Base-by-base conservation (phyloP, 441 rosid genomes). In the Rhodomyrtus psidioides region DNA sequence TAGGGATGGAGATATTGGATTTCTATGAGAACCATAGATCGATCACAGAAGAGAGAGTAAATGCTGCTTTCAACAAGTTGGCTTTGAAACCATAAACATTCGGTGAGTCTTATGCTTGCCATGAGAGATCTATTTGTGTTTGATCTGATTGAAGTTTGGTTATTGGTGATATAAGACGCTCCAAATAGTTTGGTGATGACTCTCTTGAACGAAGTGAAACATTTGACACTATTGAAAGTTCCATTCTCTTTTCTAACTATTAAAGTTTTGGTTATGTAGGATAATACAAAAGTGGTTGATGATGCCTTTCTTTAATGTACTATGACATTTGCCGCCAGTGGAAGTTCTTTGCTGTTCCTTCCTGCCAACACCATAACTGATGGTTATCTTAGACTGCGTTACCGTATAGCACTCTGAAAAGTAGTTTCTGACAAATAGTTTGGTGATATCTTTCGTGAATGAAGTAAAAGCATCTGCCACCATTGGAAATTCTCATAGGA, bases 1-100 rank as follows among this genome's bases (percentile, higher is more conserved):
- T 96, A 34, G 91, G 98, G 24, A 93, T 95, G 95, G 96, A 95
- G 93, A 95, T 96, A 85, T 84, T 96, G 86, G 97, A 95, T 88
- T 96, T 95, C 91, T 96, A 95, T 65, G 99, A 96, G 87, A 92
- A 91, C 89, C 92, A 92, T 83, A 91, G 90, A 88, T 86, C 85
- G 91, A 89, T 88, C 75, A 21, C 96, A 2, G 99, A 95, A 0
- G 96, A 95, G 85, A 94, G 94, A 88, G 82, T 93, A 55, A 87
- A 55, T 49, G 88, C 90, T 7, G 97, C 94, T 79, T 90, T 95
- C 88, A 88, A 34, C 95, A 96, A 95, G 91, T 94, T 95, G 75
- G 93, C 91, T 84, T 60, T 87, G 85, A 95, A 87, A 91, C 89
- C 92, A 26, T 92, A 88, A 89, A 85, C 51, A 6, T 54, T 57